Evolutionary conservation across 208 protist species (phyloP).

Genomic region (Borovskyia barvae): DNA sequence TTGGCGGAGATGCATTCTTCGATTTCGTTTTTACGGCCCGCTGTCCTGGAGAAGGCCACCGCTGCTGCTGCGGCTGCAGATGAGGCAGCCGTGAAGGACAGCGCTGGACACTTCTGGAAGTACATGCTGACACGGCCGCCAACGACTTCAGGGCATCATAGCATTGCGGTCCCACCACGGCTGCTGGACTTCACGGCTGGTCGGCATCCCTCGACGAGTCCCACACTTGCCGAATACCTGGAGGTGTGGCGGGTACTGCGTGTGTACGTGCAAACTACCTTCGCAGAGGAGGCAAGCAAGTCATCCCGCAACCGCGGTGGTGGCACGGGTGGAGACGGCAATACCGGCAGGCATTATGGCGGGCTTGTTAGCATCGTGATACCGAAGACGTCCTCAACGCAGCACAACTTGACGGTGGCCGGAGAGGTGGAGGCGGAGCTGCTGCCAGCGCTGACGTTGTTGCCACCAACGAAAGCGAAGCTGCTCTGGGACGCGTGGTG

Average conservation of each 20-base stretch:
- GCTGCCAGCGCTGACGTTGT: constrained; percentile 10
- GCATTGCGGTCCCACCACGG: neutral
- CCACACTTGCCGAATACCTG: constrained; percentile 19
- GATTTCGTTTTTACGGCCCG: constrained; percentile 20
- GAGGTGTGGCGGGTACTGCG: constrained; percentile 28
- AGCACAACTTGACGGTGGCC: neutral
- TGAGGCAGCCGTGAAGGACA: neutral
- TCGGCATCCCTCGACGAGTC: neutral
- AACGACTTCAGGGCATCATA: neutral
- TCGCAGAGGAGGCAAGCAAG: constrained; percentile 15
- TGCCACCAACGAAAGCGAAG: constrained; percentile 13
- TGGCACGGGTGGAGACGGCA: neutral
- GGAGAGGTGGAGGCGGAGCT: constrained; percentile 23
- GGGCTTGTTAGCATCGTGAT: constrained; percentile 19
- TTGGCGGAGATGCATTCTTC: constrained; percentile 12
- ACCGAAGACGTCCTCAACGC: neutral
- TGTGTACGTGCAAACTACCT: constrained; percentile 15
- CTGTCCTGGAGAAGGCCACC: constrained; percentile 13
- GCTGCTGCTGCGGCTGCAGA: neutral
- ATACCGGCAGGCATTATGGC: neutral
- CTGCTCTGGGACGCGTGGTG: constrained; percentile 22
- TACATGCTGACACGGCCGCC: too few species aligned
- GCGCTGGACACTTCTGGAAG: too few species aligned
- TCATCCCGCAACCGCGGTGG: neutral
- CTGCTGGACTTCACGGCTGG: constrained; percentile 17